Conservation (phyloP, 2,329 filamentous ascomycete species). For the Verticillium longisporum region DNA sequence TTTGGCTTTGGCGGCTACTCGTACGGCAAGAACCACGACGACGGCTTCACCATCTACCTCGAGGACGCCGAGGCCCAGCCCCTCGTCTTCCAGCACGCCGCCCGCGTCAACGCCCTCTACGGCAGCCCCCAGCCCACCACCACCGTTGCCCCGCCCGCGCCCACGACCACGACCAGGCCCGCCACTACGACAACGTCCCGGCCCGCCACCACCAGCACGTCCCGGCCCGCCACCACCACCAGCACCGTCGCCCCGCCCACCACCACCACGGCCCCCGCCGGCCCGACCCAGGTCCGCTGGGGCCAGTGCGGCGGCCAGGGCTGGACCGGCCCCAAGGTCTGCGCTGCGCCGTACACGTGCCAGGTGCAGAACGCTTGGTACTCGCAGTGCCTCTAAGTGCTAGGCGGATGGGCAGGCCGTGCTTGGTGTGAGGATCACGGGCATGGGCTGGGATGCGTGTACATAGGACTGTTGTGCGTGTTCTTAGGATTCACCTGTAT, state of each 20-base stretch:
- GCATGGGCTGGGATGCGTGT: no score
- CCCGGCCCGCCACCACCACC: neutral
- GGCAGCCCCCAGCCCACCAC: neutral
- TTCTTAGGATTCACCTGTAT: no score
- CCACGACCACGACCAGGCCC: neutral
- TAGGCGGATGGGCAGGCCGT: neutral
- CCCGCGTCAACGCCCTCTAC: conserved; percentile 23
- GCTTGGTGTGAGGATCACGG: no score
- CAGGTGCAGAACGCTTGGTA: conserved; percentile 10
- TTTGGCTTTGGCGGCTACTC: conserved; percentile 44
- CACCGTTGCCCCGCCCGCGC: neutral
- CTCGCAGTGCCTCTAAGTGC: conserved; percentile 10
- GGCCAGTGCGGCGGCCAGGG: conserved; percentile 13
- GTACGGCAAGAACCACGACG: conserved; percentile 42
- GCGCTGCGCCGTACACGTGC: conserved; percentile 10
- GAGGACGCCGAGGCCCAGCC: conserved; percentile 39
- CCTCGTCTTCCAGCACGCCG: conserved; percentile 36
- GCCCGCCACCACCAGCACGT: neutral
- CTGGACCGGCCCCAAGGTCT: conserved; percentile 8
- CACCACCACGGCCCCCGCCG: neutral
- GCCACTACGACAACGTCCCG: neutral
- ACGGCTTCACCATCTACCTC: conserved; percentile 50
- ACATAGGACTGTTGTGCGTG: no score
- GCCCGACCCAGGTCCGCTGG: neutral
- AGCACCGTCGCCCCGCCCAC: neutral